Evolutionary conservation across 805 yeast species (phyloP).

Genomic region (Saccharomycopsis synnaedendra): DNA sequence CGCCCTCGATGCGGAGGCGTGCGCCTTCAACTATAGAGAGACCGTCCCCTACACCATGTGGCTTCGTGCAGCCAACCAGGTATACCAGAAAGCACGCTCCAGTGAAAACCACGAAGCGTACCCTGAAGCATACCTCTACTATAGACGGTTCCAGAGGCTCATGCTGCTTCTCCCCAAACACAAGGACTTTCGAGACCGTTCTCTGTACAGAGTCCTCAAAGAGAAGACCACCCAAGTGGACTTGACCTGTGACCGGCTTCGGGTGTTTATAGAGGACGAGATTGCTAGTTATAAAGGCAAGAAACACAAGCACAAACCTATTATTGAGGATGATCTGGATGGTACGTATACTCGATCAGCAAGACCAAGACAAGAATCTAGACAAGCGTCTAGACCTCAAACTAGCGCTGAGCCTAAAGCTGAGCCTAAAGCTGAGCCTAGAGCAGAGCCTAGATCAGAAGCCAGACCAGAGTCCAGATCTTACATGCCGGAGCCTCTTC

Average conservation of each 20-base stretch:
- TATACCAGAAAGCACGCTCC: slow-evolving; percentile 17
- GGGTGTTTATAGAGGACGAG: slow-evolving; percentile 8
- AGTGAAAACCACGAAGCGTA: slow-evolving; percentile 22
- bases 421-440: no score
- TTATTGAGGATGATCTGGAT: no score
- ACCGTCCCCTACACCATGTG: slow-evolving; percentile 11
- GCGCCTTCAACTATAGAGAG: slow-evolving; percentile 3
- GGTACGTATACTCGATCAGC: no score
- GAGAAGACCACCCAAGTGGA: neutral
- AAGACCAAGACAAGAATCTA: neutral
- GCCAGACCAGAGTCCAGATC: no score
- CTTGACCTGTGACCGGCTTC: neutral
- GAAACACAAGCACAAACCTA: slow-evolving; percentile 17
- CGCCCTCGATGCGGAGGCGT: slow-evolving; percentile 8
- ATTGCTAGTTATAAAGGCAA: slow-evolving; percentile 21
- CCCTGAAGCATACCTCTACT: slow-evolving; percentile 26
- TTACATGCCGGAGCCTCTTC: no score
- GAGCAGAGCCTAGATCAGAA: no score
- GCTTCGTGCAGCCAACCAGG: slow-evolving; percentile 9
- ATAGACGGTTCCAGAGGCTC: slow-evolving; percentile 26
- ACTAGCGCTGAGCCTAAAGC: no score
- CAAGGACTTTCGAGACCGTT: slow-evolving; percentile 20
- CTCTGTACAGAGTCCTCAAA: slow-evolving; percentile 5
- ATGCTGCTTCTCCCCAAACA: slow-evolving; percentile 23
- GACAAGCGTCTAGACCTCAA: neutral